Base-by-base conservation (phyloP, 768 basidiomycete genomes). In the Leucocoprinus birnbaumii region DNA sequence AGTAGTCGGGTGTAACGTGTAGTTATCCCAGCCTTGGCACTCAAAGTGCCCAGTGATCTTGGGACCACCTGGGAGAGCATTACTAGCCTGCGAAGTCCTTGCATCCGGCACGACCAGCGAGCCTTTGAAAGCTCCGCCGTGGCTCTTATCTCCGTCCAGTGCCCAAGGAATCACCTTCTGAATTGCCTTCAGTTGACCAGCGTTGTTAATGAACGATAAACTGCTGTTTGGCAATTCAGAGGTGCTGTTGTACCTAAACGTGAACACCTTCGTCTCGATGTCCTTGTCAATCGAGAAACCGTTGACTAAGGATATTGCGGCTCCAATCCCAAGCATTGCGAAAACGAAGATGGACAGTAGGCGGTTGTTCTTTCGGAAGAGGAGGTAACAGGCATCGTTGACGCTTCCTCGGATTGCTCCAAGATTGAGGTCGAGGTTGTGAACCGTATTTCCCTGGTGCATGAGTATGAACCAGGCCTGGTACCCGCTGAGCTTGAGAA, bases 401-500 rank as follows among this genome's bases (percentile, higher is more conserved):
- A 57, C 21, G 40, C 56, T 61, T 5, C 58, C 61, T 48, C 58
- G 50, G 16, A 59, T 55, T 5, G 58, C 61, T 5, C 61, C 56
- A 5, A 61, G 56, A 34, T 55, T 51, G 11, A 59, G 48, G 40
- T 61, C 61, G 21, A 59, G 58, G 31, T 59, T 59, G 2, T 59
- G 48, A 10, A 59, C 49, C n/a, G 61, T 61, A 34, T 61, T 61
- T 1, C 61, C 61, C 6, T 55, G 26, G 19, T 56, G 50, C 58
- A 59, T 59, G 41, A 59, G 55, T 24, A 58, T 55, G 42, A 55
- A 59, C 58, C 58, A 61, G 1, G 61, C 56, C 46, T 61, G 61
- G 35, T 59, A 61, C 8, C 58, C 58, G 40, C 48, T 54, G 3
- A 61, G 58, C 40, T 55, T 56, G 3, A 57, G 44, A 22, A 57